Conservation (phyloP, 305 asterid species). For the Solanum aculeatissimum region DNA sequence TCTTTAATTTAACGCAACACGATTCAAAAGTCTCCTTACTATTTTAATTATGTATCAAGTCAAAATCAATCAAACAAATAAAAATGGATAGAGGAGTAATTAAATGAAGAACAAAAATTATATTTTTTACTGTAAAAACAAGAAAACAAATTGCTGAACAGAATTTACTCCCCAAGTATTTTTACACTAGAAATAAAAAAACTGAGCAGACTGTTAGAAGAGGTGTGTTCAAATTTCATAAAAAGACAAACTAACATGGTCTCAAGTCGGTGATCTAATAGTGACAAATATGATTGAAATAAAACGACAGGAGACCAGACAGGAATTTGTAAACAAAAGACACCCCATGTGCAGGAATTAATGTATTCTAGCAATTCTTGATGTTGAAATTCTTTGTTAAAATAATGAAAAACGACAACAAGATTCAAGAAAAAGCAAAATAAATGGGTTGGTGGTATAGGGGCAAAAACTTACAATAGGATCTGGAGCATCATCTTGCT, state of each 20-base stretch:
- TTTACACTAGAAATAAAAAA: not conserved
- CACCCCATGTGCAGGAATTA: not conserved
- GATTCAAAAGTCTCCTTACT: too few relatives aligned
- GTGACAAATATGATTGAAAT: not conserved
- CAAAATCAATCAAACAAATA: not conserved
- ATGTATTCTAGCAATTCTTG: not conserved
- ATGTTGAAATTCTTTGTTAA: not conserved
- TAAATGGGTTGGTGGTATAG: not conserved
- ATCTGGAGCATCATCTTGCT: constrained; percentile 99
- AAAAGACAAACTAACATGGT: not conserved
- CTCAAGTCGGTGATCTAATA: not conserved
- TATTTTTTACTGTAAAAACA: not conserved
- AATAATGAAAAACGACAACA: not conserved
- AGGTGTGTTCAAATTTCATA: not conserved
- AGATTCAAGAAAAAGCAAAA: not conserved
- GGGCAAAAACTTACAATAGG: constrained; percentile 58
- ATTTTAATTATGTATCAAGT: too few relatives aligned
- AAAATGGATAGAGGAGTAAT: not conserved
- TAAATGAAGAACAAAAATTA: not conserved
- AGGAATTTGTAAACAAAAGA: not conserved
- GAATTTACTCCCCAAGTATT: not conserved
- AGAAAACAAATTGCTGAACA: not conserved
- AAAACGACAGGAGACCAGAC: not conserved
- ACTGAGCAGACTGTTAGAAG: not conserved
- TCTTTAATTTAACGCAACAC: too few relatives aligned